These are phyloP conservation scores for Phlebiopsis flavidoalba DNA, from an alignment of 768 basidiomycete species.

Conservation along the genomic window DNA sequence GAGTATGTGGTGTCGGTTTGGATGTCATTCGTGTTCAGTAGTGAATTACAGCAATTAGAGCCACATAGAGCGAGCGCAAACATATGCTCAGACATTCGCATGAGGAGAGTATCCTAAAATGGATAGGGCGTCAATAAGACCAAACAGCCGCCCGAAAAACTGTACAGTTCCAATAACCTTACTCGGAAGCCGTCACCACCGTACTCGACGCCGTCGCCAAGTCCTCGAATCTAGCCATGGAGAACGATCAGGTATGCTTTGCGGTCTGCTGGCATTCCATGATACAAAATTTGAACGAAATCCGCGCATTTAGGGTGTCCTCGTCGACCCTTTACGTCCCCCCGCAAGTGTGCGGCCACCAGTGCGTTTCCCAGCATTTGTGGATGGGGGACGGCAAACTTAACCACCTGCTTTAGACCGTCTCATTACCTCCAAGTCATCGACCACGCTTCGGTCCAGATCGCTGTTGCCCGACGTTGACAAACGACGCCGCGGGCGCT, in stretches of 20 bases:
- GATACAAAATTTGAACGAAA: slow-evolving; percentile 2
- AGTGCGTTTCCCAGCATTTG: slow-evolving; percentile 51
- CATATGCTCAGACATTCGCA: background rate
- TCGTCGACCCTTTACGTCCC: slow-evolving; percentile 99
- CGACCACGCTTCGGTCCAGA: slow-evolving; percentile 98
- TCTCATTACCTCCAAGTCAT: slow-evolving; percentile 96
- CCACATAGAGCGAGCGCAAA: no score
- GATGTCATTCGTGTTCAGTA: no score
- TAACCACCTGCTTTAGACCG: slow-evolving; percentile 55
- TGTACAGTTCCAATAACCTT: slow-evolving; percentile 28
- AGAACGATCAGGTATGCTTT: slow-evolving; percentile 81
- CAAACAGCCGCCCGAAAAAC: slow-evolving; percentile 20
- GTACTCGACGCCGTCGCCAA: slow-evolving; percentile 17
- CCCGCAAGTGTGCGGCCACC: slow-evolving; percentile 98
- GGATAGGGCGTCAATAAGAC: slow-evolving; percentile 9
- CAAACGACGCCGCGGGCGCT: slow-evolving; percentile 76
- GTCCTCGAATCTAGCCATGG: slow-evolving; percentile 48
- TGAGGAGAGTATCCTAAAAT: slow-evolving; percentile 1
- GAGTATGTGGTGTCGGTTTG: no score
- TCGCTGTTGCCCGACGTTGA: slow-evolving; percentile 95
- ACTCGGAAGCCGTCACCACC: slow-evolving; percentile 15
- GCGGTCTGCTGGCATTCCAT: background rate
- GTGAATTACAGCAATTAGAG: no score
- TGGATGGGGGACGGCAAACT: background rate
- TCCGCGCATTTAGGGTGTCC: slow-evolving; percentile 64